Conservation (phyloP, 768 basidiomycete species). For the Leccinum subgranulosum region DNA sequence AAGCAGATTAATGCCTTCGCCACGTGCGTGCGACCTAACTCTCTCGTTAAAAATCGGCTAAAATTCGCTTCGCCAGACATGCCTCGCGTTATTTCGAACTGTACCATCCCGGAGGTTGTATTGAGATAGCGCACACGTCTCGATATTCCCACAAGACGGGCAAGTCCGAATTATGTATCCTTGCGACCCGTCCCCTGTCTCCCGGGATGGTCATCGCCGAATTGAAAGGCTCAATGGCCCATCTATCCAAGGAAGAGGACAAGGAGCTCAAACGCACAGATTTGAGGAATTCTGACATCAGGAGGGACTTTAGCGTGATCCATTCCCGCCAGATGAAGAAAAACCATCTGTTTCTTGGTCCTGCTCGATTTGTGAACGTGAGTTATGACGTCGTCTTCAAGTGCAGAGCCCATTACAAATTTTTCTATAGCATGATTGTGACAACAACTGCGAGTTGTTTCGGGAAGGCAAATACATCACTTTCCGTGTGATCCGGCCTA, state of each 20-base stretch:
- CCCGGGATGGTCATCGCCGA: constrained; percentile 78
- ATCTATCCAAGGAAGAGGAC: constrained; percentile 82
- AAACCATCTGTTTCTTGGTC: constrained; percentile 87
- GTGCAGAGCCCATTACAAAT: not conserved
- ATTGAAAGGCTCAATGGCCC: constrained; percentile 87
- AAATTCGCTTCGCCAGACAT: constrained; percentile 51
- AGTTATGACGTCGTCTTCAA: constrained; percentile 30
- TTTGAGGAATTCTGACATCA: constrained; percentile 63
- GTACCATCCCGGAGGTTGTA: constrained; percentile 77
- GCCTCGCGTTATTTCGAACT: constrained; percentile 88
- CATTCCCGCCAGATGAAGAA: constrained; percentile 91
- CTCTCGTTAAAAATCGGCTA: constrained; percentile 24
- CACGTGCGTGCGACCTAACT: constrained; percentile 60
- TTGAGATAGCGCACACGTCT: constrained; percentile 87
- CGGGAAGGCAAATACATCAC: constrained; percentile 89
- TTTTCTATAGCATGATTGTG: constrained; percentile 74
- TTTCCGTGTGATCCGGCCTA: constrained; percentile 77
- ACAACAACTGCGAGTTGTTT: constrained; percentile 86
- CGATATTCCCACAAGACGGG: constrained; percentile 85
- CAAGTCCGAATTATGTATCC: constrained; percentile 84
- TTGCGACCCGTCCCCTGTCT: constrained; percentile 70
- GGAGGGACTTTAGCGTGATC: constrained; percentile 87
- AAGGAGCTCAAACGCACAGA: constrained; percentile 82
- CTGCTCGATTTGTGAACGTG: constrained; percentile 91
- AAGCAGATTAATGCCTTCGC: constrained; percentile 90